phyloP scores from a whole-genome alignment of 78 protist genomes.

The Dictyostelium citrinum region DNA sequence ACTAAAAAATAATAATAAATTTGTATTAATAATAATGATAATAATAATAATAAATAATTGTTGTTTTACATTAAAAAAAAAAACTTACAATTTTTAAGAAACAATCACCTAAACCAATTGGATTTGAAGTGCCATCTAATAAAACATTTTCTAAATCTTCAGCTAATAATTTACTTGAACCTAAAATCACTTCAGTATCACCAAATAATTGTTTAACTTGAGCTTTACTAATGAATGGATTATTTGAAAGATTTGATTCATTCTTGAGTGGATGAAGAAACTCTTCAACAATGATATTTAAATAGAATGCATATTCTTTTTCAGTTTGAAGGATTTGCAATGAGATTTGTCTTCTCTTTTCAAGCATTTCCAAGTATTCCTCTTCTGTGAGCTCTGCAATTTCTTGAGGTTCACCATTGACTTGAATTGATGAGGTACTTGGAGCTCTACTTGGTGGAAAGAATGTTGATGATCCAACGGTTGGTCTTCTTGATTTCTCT shows the following conservation, averaged over 20 bases:
- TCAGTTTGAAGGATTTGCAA: slow-evolving; percentile 32
- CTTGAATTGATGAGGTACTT: neutral
- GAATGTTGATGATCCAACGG: neutral
- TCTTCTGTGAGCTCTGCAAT: neutral
- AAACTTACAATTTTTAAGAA: slow-evolving; percentile 51
- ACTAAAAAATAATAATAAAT: neutral
- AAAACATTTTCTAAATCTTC: slow-evolving; percentile 42
- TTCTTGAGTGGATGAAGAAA: slow-evolving; percentile 6
- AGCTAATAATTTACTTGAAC: slow-evolving; percentile 18
- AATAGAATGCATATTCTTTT: slow-evolving; percentile 28
- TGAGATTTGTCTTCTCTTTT: neutral
- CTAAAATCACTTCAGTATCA: slow-evolving; percentile 49
- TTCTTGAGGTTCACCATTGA: neutral
- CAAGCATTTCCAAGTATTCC: slow-evolving; percentile 2
- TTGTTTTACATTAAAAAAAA: too few species aligned
- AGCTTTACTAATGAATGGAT: slow-evolving; percentile 27
- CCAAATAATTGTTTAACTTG: slow-evolving; percentile 63
- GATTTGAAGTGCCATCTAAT: neutral
- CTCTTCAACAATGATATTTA: slow-evolving; percentile 36
- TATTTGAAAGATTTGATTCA: slow-evolving; percentile 36
- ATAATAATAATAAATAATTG: neutral
- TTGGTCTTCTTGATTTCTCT: neutral
- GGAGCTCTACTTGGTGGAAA: neutral
- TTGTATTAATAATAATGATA: neutral
- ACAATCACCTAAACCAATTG: slow-evolving; percentile 39